Base-by-base conservation (phyloP, 192 early-diverging fungal species). In the Linnemannia hyalina region DNA sequence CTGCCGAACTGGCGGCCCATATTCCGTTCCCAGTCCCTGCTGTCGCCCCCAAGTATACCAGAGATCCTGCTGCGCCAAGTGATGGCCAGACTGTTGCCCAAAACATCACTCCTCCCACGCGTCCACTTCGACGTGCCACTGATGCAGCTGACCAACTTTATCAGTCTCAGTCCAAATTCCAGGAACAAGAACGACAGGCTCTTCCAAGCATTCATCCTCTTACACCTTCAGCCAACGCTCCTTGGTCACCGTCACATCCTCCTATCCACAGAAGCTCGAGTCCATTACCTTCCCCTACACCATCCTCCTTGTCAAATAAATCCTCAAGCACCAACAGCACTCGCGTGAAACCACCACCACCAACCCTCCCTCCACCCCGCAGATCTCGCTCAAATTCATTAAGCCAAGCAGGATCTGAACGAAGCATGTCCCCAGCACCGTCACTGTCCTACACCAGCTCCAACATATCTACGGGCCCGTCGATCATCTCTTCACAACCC, bases 371-470 rank as follows among this genome's bases (percentile, higher is more conserved):
- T 42, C 70, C 70, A 22, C 36, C 70, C 16, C 70, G 38, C 70
- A 22, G 38, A 23, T 71, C 70, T 23, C 70, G 36, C 23, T 71
- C 70, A 23, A 40, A n/a, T 18, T 42, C 70, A 15, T n/a, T 7
- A 22, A 42, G 70, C 23, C 70, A 46, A 6, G 1, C 54, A 36
- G 22, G 46, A 29, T 55, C 35, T 3, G 80, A 47, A 9, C 60
- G 80, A 26, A 32, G 32, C 49, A 68, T 44, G 2, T 81, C 80
- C 20, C 80, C 80, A 10, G 57, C 57, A 42, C 73, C 65, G 8
- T 81, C 80, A 44, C 73, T 65, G 11, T 70, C 73, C 60, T 70
- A 47, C 36, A 55, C 80, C 20, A 75, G 73, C 36, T 81, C 80
- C 60, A 76, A 76, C 26, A 60, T 76, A 9, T 76, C 75, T 0